Percentiles rank a stretch among this genome's conserved stretches.
phyloP scores from a whole-genome alignment of 495 filamentous ascomycete genomes.

The Baudoinia panamericana region DNA sequence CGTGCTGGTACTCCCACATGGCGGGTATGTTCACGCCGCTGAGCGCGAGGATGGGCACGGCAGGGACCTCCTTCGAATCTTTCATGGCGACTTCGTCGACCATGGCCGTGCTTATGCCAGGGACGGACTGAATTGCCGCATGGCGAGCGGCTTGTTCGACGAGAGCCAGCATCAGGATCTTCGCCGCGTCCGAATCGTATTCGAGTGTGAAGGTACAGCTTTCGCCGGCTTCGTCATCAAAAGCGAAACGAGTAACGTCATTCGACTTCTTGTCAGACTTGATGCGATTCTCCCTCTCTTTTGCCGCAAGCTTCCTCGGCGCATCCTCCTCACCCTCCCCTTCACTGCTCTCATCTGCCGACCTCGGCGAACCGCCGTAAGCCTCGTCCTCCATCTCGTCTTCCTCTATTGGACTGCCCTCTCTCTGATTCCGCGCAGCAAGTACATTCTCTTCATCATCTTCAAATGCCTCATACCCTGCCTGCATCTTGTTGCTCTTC shows the following conservation, averaged over 20 bases:
- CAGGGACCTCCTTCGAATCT: conserved; percentile 37
- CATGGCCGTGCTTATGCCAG: conserved; percentile 56
- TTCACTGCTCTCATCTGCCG: conserved; percentile 27
- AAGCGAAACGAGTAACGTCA: conserved; percentile 62
- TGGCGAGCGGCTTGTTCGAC: conserved; percentile 63
- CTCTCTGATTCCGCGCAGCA: conserved; percentile 40
- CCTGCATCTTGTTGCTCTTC: conserved; percentile 58
- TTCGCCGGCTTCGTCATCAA: conserved; percentile 58
- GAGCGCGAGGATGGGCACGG: conserved; percentile 51
- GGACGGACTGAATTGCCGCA: conserved; percentile 78
- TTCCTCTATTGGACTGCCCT: conserved; percentile 34
- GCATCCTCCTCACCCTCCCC: conserved; percentile 44
- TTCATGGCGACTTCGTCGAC: conserved; percentile 43
- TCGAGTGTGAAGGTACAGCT: conserved; percentile 73
- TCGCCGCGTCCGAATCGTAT: conserved; percentile 67
- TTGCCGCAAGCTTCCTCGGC: conserved; percentile 32
- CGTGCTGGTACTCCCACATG: conserved; percentile 61
- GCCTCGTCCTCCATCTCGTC: conserved; percentile 18
- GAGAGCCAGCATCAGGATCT: conserved; percentile 82
- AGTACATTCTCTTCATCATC: conserved; percentile 73
- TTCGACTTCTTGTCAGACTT: conserved; percentile 40
- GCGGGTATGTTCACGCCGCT: conserved; percentile 78
- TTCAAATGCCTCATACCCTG: conserved; percentile 82
- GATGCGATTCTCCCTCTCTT: conserved; percentile 51
- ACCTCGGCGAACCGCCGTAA: conserved; percentile 20